Evolutionary conservation across 768 basidiomycete species (phyloP), one percentile per base, ranked within the genome.

Genomic region (Kwoniella sp.): DNA sequence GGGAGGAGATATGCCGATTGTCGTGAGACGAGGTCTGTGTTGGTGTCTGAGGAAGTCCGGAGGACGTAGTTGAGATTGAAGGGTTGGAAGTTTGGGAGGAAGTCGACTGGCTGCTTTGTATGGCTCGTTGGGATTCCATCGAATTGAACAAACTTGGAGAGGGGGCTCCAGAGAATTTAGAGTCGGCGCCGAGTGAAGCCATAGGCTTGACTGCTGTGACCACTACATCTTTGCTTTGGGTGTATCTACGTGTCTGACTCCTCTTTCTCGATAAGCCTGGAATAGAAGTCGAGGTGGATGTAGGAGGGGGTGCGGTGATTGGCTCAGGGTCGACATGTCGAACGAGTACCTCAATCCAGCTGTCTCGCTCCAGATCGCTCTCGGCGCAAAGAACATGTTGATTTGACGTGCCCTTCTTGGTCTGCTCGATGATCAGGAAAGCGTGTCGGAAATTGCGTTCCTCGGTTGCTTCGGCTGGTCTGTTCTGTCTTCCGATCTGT

Each of bases 391-490:
- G 83, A 44, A 99, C 94, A 76, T 98, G 95, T 19, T 91, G 86
- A 21, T 87, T 87, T 8, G 69, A 57, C 8, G 57, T 58, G 1
- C 71, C 69, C 22, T 66, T 68, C 51, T 65, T 67, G 2, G 65
- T 40, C 9, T 65, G 59, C 79, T 96, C 94, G 65, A 98, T 92
- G 72, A 99, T 91, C 66, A 99, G 86, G 82, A 99, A 97, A 0
- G 96, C 96, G 77, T 99, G 96, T 24, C 93, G 87, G 70, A 96
- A 96, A 69, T 95, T 90, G 74, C 91, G 91, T 71, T 96, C 92
- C 57, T 93, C 92, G 65, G 90, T 88, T 1, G 84, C 81, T 47
- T 83, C 85, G 74, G 64, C 67, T 82, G 84, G 65, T 70, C 79
- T 60, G 76, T 96, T 91, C 74, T 98, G 96, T 29, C 95, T 88